A percentile compares a stretch with the other conserved stretches of the same genome.
These are phyloP conservation scores for Cadophora gregata DNA, from an alignment of 2,329 filamentous ascomycete species.

Conservation along the genomic window DNA sequence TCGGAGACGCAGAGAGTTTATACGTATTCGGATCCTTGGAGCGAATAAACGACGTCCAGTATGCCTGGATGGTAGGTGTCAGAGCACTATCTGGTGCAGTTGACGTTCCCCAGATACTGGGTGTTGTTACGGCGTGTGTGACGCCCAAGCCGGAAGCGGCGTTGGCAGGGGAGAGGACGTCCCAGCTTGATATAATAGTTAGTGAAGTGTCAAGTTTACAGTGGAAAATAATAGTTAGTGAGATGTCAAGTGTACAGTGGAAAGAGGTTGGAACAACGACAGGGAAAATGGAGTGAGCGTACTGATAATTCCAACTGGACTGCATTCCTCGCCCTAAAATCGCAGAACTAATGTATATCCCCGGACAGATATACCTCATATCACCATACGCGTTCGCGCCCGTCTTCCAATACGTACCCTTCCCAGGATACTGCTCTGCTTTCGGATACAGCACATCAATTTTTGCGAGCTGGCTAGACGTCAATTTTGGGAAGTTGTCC, in stretches of 20 bases:
- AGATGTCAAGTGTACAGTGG: too few species aligned
- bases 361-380: constrained; percentile 69
- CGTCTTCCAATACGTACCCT: constrained; percentile 63
- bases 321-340: constrained; percentile 43
- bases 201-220: constrained; percentile 51
- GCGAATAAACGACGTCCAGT: constrained; percentile 77
- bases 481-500: constrained; percentile 63
- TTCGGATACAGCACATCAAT: constrained; percentile 63
- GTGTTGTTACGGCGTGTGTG: constrained; percentile 69
- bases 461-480: constrained; percentile 52
- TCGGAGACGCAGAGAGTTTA: constrained; percentile 52
- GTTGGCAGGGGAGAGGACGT: constrained; percentile 64
- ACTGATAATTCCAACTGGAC: constrained; percentile 68
- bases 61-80: constrained; percentile 67
- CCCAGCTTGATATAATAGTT: constrained; percentile 40
- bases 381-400: constrained; percentile 66
- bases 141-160: constrained; percentile 64
- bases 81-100: constrained; percentile 59
- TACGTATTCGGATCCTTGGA: constrained; percentile 68
- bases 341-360: constrained; percentile 54
- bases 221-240: too few species aligned
- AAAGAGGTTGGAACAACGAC: too few species aligned
- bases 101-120: constrained; percentile 74
- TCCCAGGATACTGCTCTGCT: constrained; percentile 51
- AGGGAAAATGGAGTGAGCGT: neutral